Evolutionary conservation across 306 rosid species (phyloP), one percentile per base, ranked within the genome.

Genomic region (Myrica gale): DNA sequence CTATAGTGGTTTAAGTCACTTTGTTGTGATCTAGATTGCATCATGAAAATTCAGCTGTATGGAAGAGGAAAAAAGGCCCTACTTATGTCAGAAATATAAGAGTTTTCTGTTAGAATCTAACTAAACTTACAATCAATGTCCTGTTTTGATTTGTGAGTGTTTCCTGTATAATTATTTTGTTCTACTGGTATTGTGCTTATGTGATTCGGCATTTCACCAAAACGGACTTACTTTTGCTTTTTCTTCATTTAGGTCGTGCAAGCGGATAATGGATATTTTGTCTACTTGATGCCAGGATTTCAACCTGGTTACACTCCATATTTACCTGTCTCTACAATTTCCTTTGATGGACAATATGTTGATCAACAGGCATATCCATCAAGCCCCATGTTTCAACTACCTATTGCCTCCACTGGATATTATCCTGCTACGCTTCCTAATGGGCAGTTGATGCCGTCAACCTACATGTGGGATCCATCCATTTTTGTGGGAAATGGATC

Each of bases 191-290:
- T n/a, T n/a, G 0, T 17, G 66, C 53, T 21, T 62, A 70, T 60
- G 26, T 15, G 17, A 9, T 70, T 66, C 15, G 48, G 21, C 71
- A 17, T 13, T 74, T 52, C 10, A 17, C 48, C 69, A 68, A 54
- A 47, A 20, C 52, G 53, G 73, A 43, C 86, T 63, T 74, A 74
- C 46, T 68, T 45, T 76, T 62, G 26, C 70, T 69, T 71, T 88
- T 78, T 76, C 78, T 77, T 74, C 74, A 71, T 83, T 82, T 87
- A 92, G 97, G 96, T 90, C 86, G 66, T 87, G 91, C 97, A 87
- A 85, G 91, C 93, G 74, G 97, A 92, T 87, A 86, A 85, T 82
- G 96, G 93, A 78, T 90, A 93, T 81, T 87, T 82, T 84, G 89
- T 79, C 85, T 88, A 88, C 83, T 61, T 91, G 84, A 84, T 90